These are phyloP conservation scores for Rhodotorula babjevae DNA, from an alignment of 768 basidiomycete species.

Conservation along the genomic window DNA sequence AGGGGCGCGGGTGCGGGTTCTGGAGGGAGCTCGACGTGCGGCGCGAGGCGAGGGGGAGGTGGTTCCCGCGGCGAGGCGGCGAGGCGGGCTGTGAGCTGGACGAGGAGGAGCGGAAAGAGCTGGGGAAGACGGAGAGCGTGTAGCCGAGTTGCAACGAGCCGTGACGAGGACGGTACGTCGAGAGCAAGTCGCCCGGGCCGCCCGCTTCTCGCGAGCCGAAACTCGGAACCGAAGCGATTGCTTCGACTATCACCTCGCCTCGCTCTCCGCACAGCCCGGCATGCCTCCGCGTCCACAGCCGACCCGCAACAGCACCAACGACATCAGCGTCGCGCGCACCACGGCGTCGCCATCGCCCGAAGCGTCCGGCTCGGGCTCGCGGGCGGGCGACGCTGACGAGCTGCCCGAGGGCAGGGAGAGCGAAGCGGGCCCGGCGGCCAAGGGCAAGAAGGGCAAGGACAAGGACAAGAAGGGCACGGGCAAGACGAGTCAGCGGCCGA, in stretches of 20 bases:
- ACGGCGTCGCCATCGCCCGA: neutral
- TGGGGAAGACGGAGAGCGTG: neutral
- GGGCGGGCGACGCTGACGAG: neutral
- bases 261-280: too few relatives aligned
- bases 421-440: neutral
- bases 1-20: conserved; percentile 37
- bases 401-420: neutral
- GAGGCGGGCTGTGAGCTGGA: too few relatives aligned
- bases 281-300: neutral
- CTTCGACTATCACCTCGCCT: too few relatives aligned
- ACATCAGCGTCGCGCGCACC: neutral
- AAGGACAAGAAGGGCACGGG: neutral
- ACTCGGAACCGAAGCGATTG: too few relatives aligned
- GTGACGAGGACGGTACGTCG: too few relatives aligned
- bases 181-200: too few relatives aligned
- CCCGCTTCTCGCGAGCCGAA: too few relatives aligned
- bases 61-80: neutral
- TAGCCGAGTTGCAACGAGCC: too few relatives aligned
- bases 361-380: neutral
- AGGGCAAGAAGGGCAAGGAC: neutral
- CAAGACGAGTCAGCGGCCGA: conserved; percentile 25
- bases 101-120: too few relatives aligned
- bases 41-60: conserved; percentile 25
- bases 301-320: neutral
- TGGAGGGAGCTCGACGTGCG: conserved; percentile 35